Conservation (phyloP, 2,329 filamentous ascomycete genomes). For the Diplodia mutila region DNA sequence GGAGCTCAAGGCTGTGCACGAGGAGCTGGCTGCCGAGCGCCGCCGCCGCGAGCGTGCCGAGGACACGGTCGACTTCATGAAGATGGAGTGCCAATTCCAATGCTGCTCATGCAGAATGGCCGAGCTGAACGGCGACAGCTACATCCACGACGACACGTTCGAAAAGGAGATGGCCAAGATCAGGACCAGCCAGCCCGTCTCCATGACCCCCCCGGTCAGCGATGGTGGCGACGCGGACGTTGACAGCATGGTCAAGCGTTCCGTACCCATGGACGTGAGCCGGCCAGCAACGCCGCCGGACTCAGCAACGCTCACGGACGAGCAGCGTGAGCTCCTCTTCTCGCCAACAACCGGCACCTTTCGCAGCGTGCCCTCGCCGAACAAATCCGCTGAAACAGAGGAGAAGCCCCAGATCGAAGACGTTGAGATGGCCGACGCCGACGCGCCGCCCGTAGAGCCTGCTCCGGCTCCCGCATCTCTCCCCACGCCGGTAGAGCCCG, state of each 20-base stretch:
- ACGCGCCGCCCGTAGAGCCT: constrained; percentile 3
- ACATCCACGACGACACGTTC: constrained; percentile 44
- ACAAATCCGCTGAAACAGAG: constrained; percentile 28
- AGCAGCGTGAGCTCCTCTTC: constrained; percentile 34
- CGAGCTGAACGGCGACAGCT: constrained; percentile 43
- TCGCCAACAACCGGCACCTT: constrained; percentile 46
- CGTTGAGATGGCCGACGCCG: constrained; percentile 5
- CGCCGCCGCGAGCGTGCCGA: constrained; percentile 68
- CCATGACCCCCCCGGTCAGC: constrained; percentile 66
- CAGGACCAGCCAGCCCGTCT: constrained; percentile 49
- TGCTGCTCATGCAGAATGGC: constrained; percentile 63
- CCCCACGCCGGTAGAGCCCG: background rate
- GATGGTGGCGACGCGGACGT: constrained; percentile 57
- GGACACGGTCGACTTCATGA: constrained; percentile 75
- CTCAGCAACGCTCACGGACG: constrained; percentile 26
- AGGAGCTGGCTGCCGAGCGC: constrained; percentile 57
- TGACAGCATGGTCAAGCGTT: background rate
- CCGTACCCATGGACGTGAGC: background rate
- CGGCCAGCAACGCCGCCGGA: constrained; percentile 11
- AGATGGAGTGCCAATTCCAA: constrained; percentile 72
- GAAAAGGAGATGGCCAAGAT: constrained; percentile 43
- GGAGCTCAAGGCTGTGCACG: constrained; percentile 53
- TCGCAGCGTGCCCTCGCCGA: constrained; percentile 37
- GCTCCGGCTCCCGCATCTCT: background rate
- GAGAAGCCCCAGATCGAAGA: constrained; percentile 17